Evolutionary conservation across 345 rosid genomes (phyloP).

Genomic region (Rhizophora apiculata): DNA sequence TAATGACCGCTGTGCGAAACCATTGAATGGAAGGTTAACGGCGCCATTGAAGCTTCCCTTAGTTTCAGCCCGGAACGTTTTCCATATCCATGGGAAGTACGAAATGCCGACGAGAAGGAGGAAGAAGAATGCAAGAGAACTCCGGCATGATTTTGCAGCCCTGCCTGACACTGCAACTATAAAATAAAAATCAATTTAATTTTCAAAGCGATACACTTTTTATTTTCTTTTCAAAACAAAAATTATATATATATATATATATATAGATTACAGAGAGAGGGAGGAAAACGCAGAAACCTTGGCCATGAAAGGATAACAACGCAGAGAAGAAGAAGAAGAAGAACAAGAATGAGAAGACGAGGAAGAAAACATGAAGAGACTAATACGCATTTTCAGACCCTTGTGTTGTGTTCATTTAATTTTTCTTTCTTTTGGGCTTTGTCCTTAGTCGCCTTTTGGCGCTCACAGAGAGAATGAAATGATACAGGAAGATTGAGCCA

Average conservation of each 20-base stretch:
- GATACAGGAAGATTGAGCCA: neutral
- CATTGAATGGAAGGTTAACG: constrained; percentile 2
- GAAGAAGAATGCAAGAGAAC: constrained; percentile 19
- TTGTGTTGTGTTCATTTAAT: neutral
- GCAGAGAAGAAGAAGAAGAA: constrained; percentile 31
- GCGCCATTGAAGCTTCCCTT: constrained; percentile 13
- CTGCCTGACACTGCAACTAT: constrained; percentile 40
- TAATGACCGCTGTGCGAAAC: neutral
- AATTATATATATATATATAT: neutral
- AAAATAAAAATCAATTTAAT: neutral
- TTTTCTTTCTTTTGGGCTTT: neutral
- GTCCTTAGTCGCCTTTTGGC: neutral
- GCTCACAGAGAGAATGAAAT: neutral
- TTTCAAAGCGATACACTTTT: neutral
- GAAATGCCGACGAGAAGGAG: neutral
- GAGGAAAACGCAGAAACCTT: constrained; percentile 31
- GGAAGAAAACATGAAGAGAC: constrained; percentile 16
- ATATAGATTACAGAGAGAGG: neutral
- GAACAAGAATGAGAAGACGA: constrained; percentile 21
- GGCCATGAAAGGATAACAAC: constrained; percentile 42
- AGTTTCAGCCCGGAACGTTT: constrained; percentile 32
- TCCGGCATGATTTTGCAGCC: constrained; percentile 24
- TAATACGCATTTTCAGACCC: constrained; percentile 26
- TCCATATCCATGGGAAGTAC: constrained; percentile 16
- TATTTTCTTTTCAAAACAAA: neutral